These are phyloP conservation scores for Trichoderma semiorbis DNA, from an alignment of 2,329 filamentous ascomycete genomes.

Conservation along the genomic window DNA sequence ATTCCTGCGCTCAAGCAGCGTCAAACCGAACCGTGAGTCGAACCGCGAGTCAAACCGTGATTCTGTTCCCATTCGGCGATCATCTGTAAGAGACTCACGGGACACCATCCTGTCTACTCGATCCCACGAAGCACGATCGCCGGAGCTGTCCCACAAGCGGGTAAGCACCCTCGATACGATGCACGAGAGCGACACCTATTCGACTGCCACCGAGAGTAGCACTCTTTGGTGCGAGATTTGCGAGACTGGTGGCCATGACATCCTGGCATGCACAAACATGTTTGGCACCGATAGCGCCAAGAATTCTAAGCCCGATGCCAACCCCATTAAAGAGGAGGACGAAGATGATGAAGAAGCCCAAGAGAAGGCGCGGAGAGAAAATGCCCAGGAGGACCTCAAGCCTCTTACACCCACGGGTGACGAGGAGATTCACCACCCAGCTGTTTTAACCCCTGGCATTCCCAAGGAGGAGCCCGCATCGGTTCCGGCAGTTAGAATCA, in stretches of 20 bases:
- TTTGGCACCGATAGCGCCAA: constrained; percentile 53
- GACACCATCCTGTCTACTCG: constrained; percentile 60
- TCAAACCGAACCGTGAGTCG: constrained; percentile 27
- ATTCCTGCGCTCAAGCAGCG: constrained; percentile 49
- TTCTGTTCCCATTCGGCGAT: constrained; percentile 46
- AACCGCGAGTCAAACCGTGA: constrained; percentile 24
- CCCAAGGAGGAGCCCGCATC: constrained; percentile 39
- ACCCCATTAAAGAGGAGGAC: neutral
- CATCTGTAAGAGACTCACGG: constrained; percentile 63
- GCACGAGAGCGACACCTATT: constrained; percentile 67
- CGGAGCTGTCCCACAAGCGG: constrained; percentile 49
- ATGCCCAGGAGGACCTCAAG: constrained; percentile 36
- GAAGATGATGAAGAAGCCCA: constrained; percentile 22
- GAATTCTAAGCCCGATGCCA: constrained; percentile 22
- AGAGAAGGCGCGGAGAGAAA: constrained; percentile 34
- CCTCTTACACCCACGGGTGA: constrained; percentile 40
- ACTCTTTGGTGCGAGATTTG: constrained; percentile 93
- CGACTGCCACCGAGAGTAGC: constrained; percentile 68
- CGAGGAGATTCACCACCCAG: constrained; percentile 43
- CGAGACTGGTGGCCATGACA: constrained; percentile 87
- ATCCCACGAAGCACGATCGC: constrained; percentile 44
- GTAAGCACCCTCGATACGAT: constrained; percentile 61
- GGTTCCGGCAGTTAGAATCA: constrained; percentile 43
- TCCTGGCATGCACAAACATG: constrained; percentile 91
- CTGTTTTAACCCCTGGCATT: constrained; percentile 53